Base-by-base conservation (phyloP, 2,329 filamentous ascomycete species). In the Calonectria naviculata region DNA sequence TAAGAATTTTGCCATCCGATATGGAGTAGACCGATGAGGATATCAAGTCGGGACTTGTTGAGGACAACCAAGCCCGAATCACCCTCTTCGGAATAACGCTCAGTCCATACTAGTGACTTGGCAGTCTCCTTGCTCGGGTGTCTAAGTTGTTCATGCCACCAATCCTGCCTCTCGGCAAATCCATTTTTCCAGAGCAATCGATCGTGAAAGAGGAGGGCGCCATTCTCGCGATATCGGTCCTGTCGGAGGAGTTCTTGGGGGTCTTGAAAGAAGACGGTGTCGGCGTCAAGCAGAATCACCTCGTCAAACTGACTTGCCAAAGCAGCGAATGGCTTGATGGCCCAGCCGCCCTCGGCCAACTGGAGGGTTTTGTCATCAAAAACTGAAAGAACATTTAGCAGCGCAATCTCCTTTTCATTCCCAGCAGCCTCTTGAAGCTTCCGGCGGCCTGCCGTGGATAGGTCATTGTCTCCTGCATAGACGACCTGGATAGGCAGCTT, bases 1-100 rank as follows among this genome's bases (percentile, higher is more conserved):
- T 80, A 74, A 1, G 81, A 82, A 62, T 87, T 87, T 73, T 87
- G 85, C 86, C 85, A 87, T n/a, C 79, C 82, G 0, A 80, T 76
- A 56, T 86, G 85, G 9, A 87, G 73, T 2, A 87, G 74, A 0
- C 80, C 85, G 13, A 84, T 78, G 15, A 87, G 47, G 3, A 86
- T 78, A 1, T 80, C 76, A 0, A 82, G 69, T 0, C 83, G 78
- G 0, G 79, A 73, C 73, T 87, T 87, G 70, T 87, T 80, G 0
- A 86, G 71, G 1, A 85, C 81, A 1, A 86, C 83, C 4, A 85
- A 75, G 1, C 85, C 84, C 0, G 83, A 85, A 67, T 87, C 85
- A 0, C 77, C 81, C 65, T 87, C 85, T 66, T 86, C 84, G 21
- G 83, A 80, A 17, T 83, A 85, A 5, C 79, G 76, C 9, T 85